Conservation (phyloP, 139 green algal genomes). For the Asterochloris erici region DNA sequence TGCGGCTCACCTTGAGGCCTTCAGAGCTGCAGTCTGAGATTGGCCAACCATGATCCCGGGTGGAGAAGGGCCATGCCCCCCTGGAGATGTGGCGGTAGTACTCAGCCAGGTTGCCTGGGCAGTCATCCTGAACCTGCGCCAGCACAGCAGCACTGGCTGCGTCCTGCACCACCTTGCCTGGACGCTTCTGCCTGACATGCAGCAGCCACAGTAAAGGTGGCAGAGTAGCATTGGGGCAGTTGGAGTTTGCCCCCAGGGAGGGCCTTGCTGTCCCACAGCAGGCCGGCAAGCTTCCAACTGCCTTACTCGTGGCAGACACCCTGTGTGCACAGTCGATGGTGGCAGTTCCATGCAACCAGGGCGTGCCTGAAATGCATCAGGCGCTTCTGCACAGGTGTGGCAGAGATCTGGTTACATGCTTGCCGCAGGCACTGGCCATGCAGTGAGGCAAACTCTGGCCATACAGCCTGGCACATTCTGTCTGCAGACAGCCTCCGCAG, state of each 20-base stretch:
- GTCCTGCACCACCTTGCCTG: constrained; percentile 25
- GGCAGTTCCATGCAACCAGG: no score
- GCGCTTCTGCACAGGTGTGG: no score
- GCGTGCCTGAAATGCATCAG: no score
- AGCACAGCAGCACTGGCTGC: neutral
- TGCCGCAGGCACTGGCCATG: no score
- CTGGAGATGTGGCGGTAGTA: constrained; percentile 96
- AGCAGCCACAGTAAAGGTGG: neutral
- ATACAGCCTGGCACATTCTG: no score
- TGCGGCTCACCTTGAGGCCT: constrained; percentile 53
- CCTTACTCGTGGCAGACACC: no score
- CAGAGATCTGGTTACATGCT: no score
- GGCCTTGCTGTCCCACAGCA: neutral
- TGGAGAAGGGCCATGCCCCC: constrained; percentile 97
- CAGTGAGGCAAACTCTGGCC: no score
- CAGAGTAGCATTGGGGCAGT: no score
- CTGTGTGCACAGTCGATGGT: no score
- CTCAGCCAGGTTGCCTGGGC: constrained; percentile 49
- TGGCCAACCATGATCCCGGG: constrained; percentile 95
- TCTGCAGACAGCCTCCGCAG: no score
- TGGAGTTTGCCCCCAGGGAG: neutral
- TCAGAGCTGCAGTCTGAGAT: constrained; percentile 95
- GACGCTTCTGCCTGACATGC: neutral
- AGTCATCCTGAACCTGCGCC: constrained; percentile 69
- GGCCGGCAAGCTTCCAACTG: no score